Conservation (phyloP, 2,329 filamentous ascomycete species). For the Hypoxylon sp. region DNA sequence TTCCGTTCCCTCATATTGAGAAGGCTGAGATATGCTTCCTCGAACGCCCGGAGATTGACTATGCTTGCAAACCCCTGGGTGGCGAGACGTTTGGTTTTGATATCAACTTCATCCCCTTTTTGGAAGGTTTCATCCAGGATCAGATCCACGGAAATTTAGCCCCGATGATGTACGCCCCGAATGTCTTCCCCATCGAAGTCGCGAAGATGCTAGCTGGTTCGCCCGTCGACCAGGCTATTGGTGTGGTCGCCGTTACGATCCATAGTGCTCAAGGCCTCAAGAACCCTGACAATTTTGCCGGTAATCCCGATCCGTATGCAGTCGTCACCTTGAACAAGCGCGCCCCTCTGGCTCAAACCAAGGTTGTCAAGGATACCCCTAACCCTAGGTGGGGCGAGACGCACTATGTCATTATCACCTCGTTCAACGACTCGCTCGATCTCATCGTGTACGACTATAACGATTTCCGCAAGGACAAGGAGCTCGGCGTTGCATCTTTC, state of each 20-base stretch:
- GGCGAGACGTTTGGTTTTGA: conserved; percentile 97
- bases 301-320: conserved; percentile 90
- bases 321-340: conserved; percentile 86
- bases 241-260: conserved; percentile 89
- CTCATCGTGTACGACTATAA: conserved; percentile 92
- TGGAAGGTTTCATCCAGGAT: conserved; percentile 93
- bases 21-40: conserved; percentile 95
- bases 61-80: conserved; percentile 96
- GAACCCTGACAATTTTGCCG: conserved; percentile 93
- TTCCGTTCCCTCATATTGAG: conserved; percentile 95
- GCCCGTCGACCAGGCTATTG: conserved; percentile 93
- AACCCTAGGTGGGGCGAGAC: conserved; percentile 97
- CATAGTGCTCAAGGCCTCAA: conserved; percentile 92
- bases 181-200: conserved; percentile 97
- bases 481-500: conserved; percentile 88
- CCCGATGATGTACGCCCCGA: conserved; percentile 98
- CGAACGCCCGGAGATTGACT: conserved; percentile 88
- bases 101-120: conserved; percentile 97
- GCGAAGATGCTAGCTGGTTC: conserved; percentile 97
- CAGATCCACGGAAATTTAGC: conserved; percentile 93
- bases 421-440: conserved; percentile 86
- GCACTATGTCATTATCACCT: conserved; percentile 92
- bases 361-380: conserved; percentile 82
- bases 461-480: conserved; percentile 95
- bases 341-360: conserved; percentile 83